Conservation (phyloP, 2,329 filamentous ascomycete genomes). For the Drechslerella dactyloides region DNA sequence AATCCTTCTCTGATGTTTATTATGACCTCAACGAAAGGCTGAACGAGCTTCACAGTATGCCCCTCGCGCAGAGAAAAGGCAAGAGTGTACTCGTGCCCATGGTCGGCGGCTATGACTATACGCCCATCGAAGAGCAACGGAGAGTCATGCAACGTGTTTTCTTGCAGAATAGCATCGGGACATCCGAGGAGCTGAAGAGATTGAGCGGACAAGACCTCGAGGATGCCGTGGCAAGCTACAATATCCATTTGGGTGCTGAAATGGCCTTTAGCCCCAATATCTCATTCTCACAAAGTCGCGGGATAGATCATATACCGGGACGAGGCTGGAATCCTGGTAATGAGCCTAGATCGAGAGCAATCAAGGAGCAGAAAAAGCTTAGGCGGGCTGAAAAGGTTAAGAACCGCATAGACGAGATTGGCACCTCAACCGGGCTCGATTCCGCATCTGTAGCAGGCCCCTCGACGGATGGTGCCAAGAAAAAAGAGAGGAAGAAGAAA, state of each 20-base stretch:
- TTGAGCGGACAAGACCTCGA: slow-evolving; percentile 18
- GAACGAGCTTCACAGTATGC: slow-evolving; percentile 60
- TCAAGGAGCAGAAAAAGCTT: slow-evolving; percentile 37
- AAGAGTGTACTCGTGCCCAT: slow-evolving; percentile 72
- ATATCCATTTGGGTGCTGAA: slow-evolving; percentile 9
- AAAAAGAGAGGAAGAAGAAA: slow-evolving; percentile 25
- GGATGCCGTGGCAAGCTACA: background rate
- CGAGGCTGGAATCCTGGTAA: background rate
- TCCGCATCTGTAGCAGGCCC: background rate
- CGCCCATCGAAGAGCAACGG: slow-evolving; percentile 73
- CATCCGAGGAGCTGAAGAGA: slow-evolving; percentile 25
- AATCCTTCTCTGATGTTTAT: slow-evolving; percentile 73
- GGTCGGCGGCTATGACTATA: slow-evolving; percentile 75
- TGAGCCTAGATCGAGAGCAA: slow-evolving; percentile 7
- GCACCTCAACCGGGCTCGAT: background rate
- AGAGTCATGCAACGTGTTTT: slow-evolving; percentile 56
- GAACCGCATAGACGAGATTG: slow-evolving; percentile 19
- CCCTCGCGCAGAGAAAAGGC: slow-evolving; percentile 55
- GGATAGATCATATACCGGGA: too few species aligned
- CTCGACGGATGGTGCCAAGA: slow-evolving; percentile 10
- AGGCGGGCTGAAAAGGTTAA: slow-evolving; percentile 41
- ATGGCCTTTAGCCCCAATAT: background rate
- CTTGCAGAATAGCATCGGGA: slow-evolving; percentile 32
- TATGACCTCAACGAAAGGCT: slow-evolving; percentile 67
- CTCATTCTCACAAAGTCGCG: background rate